Conservation (phyloP, 306 rosid genomes). For the Sesbania bispinosa region DNA sequence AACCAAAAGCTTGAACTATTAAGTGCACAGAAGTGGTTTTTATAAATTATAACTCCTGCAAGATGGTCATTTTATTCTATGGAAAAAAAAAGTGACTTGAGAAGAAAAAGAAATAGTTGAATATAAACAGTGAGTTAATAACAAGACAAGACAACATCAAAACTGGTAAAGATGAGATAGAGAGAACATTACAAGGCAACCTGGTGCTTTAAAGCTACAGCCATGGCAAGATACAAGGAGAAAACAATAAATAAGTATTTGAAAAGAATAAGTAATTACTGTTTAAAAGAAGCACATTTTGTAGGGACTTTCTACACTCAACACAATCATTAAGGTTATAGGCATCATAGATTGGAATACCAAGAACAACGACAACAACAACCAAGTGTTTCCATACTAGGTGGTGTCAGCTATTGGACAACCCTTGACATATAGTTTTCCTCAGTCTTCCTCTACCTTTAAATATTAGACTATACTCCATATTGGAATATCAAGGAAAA, state of each 20-base stretch:
- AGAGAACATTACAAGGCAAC: not conserved
- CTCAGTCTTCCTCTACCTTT: too few relatives aligned
- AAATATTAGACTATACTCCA: too few relatives aligned
- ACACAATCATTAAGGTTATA: not conserved
- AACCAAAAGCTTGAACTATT: constrained; percentile 9
- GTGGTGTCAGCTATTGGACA: too few relatives aligned
- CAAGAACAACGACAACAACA: too few relatives aligned
- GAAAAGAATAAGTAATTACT: not conserved
- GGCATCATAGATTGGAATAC: not conserved
- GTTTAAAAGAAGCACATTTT: not conserved
- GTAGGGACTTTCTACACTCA: not conserved
- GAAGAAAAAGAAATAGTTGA: not conserved
- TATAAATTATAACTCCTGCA: too few relatives aligned
- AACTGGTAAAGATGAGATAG: not conserved
- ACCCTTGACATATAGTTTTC: too few relatives aligned
- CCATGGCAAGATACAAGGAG: too few relatives aligned
- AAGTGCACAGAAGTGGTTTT: too few relatives aligned
- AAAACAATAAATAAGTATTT: not conserved
- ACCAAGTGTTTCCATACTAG: too few relatives aligned
- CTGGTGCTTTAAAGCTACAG: too few relatives aligned
- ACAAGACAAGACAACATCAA: not conserved
- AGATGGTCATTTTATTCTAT: not conserved
- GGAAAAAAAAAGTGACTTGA: not conserved
- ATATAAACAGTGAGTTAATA: not conserved
- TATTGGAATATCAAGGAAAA: too few relatives aligned